phyloP scores from a whole-genome alignment of 805 yeast genomes.

The Lipomyces japonicus region DNA sequence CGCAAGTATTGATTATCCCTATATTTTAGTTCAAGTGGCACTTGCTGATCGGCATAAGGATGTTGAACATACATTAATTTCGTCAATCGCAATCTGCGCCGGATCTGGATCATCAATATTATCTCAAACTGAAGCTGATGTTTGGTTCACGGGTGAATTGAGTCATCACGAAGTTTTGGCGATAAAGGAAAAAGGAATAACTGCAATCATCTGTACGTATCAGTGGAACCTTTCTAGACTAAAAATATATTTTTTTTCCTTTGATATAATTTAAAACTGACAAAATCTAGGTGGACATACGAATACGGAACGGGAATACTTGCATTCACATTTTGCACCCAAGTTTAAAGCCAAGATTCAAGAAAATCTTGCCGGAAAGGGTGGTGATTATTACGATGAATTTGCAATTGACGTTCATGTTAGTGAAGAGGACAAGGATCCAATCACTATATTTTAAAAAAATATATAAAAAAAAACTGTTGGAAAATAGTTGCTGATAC shows the following conservation, averaged over 20 bases:
- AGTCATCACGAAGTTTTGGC: conserved; percentile 87
- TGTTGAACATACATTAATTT: conserved; percentile 39
- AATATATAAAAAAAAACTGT: no score
- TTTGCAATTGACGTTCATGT: conserved; percentile 34
- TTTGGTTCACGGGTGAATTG: conserved; percentile 85
- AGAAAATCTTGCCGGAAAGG: neutral
- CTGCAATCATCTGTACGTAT: conserved; percentile 58
- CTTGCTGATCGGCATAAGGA: conserved; percentile 35
- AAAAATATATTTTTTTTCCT: neutral
- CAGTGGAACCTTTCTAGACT: no score
- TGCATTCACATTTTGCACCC: conserved; percentile 46
- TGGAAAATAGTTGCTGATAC: no score
- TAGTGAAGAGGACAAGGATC: conserved; percentile 62
- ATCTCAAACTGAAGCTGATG: conserved; percentile 52
- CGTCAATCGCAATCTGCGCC: conserved; percentile 80
- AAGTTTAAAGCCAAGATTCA: conserved; percentile 48
- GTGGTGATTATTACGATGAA: conserved; percentile 21
- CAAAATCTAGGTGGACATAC: conserved; percentile 58
- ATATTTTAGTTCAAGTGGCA: conserved; percentile 65
- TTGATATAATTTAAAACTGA: neutral
- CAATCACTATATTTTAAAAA: conserved; percentile 38
- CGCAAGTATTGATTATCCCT: neutral
- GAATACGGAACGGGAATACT: conserved; percentile 87
- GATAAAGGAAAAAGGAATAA: conserved; percentile 64
- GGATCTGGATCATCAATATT: conserved; percentile 89